Base-by-base conservation (phyloP, 768 basidiomycete species). In the Tulasnella sp. region DNA sequence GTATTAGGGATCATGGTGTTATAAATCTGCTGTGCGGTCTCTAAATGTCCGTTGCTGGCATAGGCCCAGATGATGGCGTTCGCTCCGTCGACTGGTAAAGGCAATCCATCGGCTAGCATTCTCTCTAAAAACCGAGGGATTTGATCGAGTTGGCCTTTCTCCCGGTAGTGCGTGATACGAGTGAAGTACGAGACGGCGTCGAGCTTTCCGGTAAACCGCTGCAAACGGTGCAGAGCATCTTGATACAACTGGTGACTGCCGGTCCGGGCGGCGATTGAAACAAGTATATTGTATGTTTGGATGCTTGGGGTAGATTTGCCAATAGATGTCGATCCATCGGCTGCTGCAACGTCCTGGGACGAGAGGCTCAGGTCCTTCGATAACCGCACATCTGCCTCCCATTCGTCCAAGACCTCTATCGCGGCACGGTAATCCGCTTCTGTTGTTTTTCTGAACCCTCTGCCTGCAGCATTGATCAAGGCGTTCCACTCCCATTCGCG, bases 51-150 rank as follows among this genome's bases (percentile, higher is more conserved):
- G 67, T 83, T 83, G 41, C 81, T 81, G 19, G 84, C 85, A 78
- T 86, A 92, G 0, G 89, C 88, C 88, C 87, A 90, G 9, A 94
- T 80, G 76, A 85, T 87, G 7, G 86, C 83, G 76, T 93, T 94
- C 75, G 89, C 76, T 12, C 88, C 89, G 42, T 89, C 89, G 26
- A 90, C 75, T 8, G 86, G 86, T 17, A 92, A 77, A 42, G 85
- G 82, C 64, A 86, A 69, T 34, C 79, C 81, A 44, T 86, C 83
- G 40, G 84, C 80, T 65, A 80, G 79, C 81, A 92, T 86, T 76
- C 81, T 84, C 59, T 78, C 75, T 7, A 92, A 75, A 6, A 84
- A 86, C 3, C 84, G 81, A 62, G 88, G 86, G 62, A 92, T 82
- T 19, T 85, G 86, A 2, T 79, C 74, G 9, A 90, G 77, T 52